Evolutionary conservation across 805 yeast genomes (phyloP).

Genomic region (Teunomyces funiuensis): DNA sequence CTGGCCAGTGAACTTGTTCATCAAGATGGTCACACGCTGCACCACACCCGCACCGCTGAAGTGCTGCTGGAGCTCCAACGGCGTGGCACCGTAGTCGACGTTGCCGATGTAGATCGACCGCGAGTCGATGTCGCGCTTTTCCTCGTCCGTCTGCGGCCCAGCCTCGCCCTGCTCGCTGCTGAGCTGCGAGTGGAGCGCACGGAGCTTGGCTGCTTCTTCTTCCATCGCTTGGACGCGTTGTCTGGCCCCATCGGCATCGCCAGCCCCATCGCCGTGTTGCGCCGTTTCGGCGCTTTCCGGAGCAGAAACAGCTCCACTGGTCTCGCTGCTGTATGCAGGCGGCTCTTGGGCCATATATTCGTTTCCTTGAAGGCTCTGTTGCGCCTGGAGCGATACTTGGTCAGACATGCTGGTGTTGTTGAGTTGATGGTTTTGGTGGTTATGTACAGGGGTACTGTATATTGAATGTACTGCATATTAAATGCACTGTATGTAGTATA

Average conservation of each 20-base stretch:
- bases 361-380: conserved; percentile 10
- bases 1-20: conserved; percentile 71
- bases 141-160: conserved; percentile 38
- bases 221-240: conserved; percentile 4
- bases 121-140: conserved; percentile 68
- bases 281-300: too few species aligned
- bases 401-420: conserved; percentile 27
- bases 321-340: neutral
- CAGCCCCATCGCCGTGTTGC: neutral
- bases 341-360: conserved; percentile 4
- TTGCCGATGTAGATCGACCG: conserved; percentile 81
- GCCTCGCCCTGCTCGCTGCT: conserved; percentile 2
- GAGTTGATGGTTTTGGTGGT: neutral
- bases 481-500: too few species aligned
- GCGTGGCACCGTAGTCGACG: conserved; percentile 77
- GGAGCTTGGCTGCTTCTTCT: conserved; percentile 5
- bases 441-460: too few species aligned
- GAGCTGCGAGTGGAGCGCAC: conserved; percentile 7
- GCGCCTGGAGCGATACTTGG: conserved; percentile 25
- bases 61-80: conserved; percentile 75
- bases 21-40: conserved; percentile 74
- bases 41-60: conserved; percentile 71
- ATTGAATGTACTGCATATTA: too few species aligned
- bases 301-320: neutral
- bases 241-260: neutral